Evolutionary conservation across 2,329 filamentous ascomycete genomes (phyloP).

Genomic region (Sporothrix phasma): DNA sequence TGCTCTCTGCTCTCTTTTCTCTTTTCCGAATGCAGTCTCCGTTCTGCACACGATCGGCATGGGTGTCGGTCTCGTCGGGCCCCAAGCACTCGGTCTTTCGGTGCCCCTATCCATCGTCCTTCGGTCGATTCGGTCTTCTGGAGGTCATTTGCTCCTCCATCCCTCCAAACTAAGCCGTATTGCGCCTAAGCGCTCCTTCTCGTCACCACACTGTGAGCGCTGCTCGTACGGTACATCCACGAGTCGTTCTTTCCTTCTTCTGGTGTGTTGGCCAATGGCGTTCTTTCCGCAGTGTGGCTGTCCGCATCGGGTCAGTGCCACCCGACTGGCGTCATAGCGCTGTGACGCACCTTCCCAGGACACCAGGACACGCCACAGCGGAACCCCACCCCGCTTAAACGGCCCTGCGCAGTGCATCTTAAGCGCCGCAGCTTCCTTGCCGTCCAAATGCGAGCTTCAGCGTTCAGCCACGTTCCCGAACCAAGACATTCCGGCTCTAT

Average conservation of each 20-base stretch:
- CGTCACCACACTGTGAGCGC: too few species aligned
- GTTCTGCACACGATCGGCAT: neutral
- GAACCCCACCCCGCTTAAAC: neutral
- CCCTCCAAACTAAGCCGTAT: neutral
- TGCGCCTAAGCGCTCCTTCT: neutral
- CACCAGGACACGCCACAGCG: neutral
- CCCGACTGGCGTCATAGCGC: neutral
- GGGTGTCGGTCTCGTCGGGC: neutral
- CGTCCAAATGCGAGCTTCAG: neutral
- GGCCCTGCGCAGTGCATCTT: neutral
- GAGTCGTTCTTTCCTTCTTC: neutral
- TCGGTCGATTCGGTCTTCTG: neutral
- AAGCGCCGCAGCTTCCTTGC: neutral
- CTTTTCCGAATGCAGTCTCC: neutral
- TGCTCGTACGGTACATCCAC: too few species aligned
- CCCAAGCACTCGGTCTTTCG: neutral
- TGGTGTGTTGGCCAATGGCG: neutral
- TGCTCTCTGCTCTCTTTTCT: neutral
- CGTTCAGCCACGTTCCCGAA: constrained; percentile 5
- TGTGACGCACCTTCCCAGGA: neutral
- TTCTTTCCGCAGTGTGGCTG: neutral
- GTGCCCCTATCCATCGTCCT: neutral
- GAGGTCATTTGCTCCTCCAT: neutral
- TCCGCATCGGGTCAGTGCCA: neutral
- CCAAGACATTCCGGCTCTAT: constrained; percentile 10